These are phyloP conservation scores for Rhizophagus sp. DNA, from an alignment of 192 early-diverging fungal genomes.

Conservation along the genomic window DNA sequence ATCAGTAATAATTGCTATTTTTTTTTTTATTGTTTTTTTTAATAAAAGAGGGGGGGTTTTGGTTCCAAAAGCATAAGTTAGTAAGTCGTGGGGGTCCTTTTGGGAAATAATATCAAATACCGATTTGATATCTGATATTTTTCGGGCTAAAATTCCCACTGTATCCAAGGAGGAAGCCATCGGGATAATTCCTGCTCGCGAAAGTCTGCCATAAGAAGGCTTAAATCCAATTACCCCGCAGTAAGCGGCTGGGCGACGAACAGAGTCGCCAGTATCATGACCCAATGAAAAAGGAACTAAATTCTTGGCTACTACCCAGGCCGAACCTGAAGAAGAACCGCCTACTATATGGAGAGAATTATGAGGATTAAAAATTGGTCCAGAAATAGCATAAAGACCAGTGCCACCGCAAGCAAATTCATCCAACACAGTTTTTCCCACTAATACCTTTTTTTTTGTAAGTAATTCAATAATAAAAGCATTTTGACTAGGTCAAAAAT, in stretches of 20 bases:
- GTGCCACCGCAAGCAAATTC: slow-evolving; percentile 20
- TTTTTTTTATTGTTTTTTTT: too few relatives aligned
- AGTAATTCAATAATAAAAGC: too few relatives aligned
- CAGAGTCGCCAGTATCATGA: slow-evolving; percentile 60
- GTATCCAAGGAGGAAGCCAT: slow-evolving; percentile 56
- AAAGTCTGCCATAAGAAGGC: slow-evolving; percentile 58
- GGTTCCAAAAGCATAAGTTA: neutral
- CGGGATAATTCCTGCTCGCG: slow-evolving; percentile 52
- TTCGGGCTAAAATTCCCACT: slow-evolving; percentile 45
- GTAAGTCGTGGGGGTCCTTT: neutral
- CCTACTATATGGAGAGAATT: slow-evolving; percentile 26
- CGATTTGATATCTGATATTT: neutral
- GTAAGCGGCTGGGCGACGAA: slow-evolving; percentile 58
- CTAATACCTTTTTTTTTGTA: neutral
- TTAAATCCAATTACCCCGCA: slow-evolving; percentile 63
- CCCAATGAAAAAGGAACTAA: slow-evolving; percentile 45
- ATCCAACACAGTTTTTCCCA: slow-evolving; percentile 24
- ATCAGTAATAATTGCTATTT: too few relatives aligned
- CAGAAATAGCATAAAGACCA: neutral
- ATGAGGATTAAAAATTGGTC: slow-evolving; percentile 28
- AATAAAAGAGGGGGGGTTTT: neutral
- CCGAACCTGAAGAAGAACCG: slow-evolving; percentile 35
- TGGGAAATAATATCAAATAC: slow-evolving; percentile 4
- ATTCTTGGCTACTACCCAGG: slow-evolving; percentile 26
- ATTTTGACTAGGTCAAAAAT: too few relatives aligned